Evolutionary conservation across 257 asterid species (phyloP).

Genomic region (Solanum dulcamara): DNA sequence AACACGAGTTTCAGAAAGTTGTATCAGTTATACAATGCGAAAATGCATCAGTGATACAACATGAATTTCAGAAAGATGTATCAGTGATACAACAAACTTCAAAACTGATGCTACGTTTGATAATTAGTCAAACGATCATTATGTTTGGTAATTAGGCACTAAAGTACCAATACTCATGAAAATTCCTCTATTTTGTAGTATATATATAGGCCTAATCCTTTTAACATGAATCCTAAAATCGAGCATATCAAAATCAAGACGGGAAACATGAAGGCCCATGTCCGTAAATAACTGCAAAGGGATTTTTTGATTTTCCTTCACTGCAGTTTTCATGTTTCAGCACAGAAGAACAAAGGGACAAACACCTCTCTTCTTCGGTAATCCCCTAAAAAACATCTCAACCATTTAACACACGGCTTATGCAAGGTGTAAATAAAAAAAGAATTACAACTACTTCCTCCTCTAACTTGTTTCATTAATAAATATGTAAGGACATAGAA

Average conservation of each 20-base stretch:
- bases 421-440: not conserved
- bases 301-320: not conserved
- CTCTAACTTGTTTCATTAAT: not conserved
- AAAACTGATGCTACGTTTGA: not conserved
- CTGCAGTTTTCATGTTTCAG: not conserved
- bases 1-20: not conserved
- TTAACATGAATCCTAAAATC: not conserved
- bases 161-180: not conserved
- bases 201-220: not conserved
- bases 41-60: not conserved
- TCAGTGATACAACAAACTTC: not conserved
- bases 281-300: not conserved
- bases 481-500: not conserved
- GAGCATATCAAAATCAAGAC: not conserved
- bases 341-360: not conserved
- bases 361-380: not conserved
- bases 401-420: not conserved
- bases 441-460: not conserved
- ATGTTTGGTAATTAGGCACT: not conserved
- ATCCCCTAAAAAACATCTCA: not conserved
- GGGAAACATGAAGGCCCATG: not conserved
- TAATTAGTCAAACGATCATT: not conserved
- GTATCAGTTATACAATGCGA: not conserved
- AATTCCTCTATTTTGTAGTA: not conserved
- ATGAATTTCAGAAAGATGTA: not conserved